These are phyloP conservation scores for Penicillium digitatum DNA, from an alignment of 2,329 filamentous ascomycete species.

Conservation along the genomic window DNA sequence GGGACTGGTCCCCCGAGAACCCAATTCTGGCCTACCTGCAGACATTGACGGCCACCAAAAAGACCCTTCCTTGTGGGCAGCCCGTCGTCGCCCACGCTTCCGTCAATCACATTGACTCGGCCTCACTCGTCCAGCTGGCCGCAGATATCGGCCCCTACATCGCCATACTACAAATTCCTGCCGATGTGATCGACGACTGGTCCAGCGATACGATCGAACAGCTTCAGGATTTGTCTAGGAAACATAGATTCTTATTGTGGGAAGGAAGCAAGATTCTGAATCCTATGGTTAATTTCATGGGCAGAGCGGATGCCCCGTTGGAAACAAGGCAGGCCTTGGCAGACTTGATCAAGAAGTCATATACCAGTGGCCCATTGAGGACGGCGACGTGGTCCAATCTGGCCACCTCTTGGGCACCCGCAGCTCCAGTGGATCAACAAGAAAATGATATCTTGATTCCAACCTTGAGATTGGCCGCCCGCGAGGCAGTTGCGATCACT, in stretches of 20 bases:
- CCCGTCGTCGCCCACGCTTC: conserved; percentile 49
- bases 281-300: conserved; percentile 32
- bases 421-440: conserved; percentile 34
- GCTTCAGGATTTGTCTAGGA: conserved; percentile 34
- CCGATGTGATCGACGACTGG: conserved; percentile 61
- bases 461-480: conserved; percentile 40
- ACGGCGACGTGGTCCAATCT: conserved; percentile 39
- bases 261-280: conserved; percentile 41
- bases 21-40: conserved; percentile 39
- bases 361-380: conserved; percentile 38
- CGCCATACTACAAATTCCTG: conserved; percentile 58
- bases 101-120: conserved; percentile 55
- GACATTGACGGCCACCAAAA: conserved; percentile 32
- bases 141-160: conserved; percentile 59
- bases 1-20: conserved; percentile 27
- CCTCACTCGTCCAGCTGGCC: conserved; percentile 53
- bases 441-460: conserved; percentile 43
- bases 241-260: conserved; percentile 40
- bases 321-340: conserved; percentile 33
- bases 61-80: conserved; percentile 36
- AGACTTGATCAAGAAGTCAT: conserved; percentile 37
- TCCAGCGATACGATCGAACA: conserved; percentile 51
- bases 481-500: conserved; percentile 39
- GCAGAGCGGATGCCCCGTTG: conserved; percentile 22
- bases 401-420: conserved; percentile 39